Conservation (phyloP, 2,329 filamentous ascomycete species). For the Cadophora sp. region DNA sequence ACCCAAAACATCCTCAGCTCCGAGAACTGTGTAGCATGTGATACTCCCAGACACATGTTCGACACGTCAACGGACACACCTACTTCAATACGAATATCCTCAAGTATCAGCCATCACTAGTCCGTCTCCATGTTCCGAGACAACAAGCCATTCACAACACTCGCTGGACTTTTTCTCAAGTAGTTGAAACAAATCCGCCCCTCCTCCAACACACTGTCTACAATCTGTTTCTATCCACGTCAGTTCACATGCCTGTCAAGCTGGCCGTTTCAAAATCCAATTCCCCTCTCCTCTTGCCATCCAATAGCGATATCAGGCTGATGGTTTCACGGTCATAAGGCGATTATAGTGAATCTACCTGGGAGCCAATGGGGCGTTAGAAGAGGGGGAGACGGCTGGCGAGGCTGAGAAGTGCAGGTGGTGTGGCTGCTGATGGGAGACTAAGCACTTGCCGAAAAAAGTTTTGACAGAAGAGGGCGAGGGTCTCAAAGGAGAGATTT, state of each 20-base stretch:
- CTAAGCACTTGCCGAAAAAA: neutral
- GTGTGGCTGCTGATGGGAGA: neutral
- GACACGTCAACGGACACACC: no score
- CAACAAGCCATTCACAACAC: neutral
- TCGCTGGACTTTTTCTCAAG: neutral
- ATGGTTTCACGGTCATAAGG: neutral
- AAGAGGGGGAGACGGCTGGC: neutral
- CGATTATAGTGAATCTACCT: neutral
- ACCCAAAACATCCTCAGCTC: neutral
- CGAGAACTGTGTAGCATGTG: neutral
- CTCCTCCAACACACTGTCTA: no score
- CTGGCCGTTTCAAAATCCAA: neutral
- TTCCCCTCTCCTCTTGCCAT: neutral
- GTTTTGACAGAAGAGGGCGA: neutral
- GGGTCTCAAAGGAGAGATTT: neutral
- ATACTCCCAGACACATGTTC: neutral
- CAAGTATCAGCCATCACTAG: neutral
- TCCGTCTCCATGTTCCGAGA: neutral
- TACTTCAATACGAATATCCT: no score
- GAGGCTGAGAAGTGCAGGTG: slow-evolving; percentile 1
- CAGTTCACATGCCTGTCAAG: neutral
- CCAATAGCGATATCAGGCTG: slow-evolving; percentile 12
- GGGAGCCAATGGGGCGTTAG: neutral
- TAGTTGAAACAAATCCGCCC: neutral
- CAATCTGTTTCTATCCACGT: neutral